Percentiles rank a stretch among this genome's conserved stretches.
Conservation (phyloP, 2,329 filamentous ascomycete genomes). For the Xylariaceae sp. region DNA sequence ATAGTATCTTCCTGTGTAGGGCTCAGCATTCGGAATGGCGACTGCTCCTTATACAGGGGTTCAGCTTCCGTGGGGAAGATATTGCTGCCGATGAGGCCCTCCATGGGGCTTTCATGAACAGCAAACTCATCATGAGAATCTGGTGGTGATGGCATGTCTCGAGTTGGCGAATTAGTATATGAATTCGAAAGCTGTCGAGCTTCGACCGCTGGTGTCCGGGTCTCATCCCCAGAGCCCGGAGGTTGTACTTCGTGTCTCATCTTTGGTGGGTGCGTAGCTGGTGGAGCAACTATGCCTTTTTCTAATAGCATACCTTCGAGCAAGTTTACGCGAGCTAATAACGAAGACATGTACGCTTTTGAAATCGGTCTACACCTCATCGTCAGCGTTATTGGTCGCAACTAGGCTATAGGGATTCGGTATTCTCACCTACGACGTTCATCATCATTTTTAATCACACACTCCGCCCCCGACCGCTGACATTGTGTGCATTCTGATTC, state of each 20-base stretch:
- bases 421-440: slow-evolving; percentile 29
- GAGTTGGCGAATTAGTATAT: slow-evolving; percentile 10
- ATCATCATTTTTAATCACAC: slow-evolving; percentile 31
- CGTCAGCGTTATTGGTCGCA: slow-evolving; percentile 6
- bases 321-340: slow-evolving; percentile 27
- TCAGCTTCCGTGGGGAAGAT: not conserved
- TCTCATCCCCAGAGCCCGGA: slow-evolving; percentile 18
- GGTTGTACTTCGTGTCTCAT: slow-evolving; percentile 24
- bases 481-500: slow-evolving; percentile 26
- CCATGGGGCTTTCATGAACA: slow-evolving; percentile 20
- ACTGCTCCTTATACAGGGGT: not conserved
- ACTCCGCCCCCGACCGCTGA: slow-evolving; percentile 27
- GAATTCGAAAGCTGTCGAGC: slow-evolving; percentile 16
- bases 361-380: slow-evolving; percentile 22
- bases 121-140: slow-evolving; percentile 28
- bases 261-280: slow-evolving; percentile 25
- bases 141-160: slow-evolving; percentile 26
- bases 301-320: slow-evolving; percentile 28
- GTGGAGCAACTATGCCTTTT: slow-evolving; percentile 20
- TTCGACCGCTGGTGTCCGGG: slow-evolving; percentile 1
- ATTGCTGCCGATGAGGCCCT: slow-evolving; percentile 6
- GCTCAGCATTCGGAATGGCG: slow-evolving; percentile 3
- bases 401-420: too few species aligned
- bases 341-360: slow-evolving; percentile 29
- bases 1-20: slow-evolving; percentile 13